Evolutionary conservation across 257 asterid genomes (phyloP).

Genomic region (Solanum paucissectum): DNA sequence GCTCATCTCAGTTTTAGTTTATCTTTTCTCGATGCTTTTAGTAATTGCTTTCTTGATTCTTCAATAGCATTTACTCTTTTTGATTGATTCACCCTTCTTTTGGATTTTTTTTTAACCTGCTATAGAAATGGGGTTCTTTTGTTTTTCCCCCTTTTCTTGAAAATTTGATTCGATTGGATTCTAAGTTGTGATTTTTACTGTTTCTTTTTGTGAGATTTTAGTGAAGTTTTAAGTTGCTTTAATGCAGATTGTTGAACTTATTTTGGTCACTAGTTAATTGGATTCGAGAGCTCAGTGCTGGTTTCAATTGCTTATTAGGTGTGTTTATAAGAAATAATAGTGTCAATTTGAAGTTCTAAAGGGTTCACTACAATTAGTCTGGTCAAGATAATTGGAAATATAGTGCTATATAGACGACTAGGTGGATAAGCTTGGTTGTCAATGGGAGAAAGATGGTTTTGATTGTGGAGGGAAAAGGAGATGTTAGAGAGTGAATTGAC

Average conservation of each 20-base stretch:
- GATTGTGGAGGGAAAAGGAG: conserved; percentile 19
- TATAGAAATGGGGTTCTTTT: neutral
- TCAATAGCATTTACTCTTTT: neutral
- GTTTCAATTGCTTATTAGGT: neutral
- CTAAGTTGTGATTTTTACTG: neutral
- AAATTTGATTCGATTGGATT: neutral
- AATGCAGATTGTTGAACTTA: neutral
- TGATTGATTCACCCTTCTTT: neutral
- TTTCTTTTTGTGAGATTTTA: neutral
- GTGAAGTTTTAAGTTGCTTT: neutral
- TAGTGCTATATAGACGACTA: neutral
- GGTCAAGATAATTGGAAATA: neutral
- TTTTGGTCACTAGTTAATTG: neutral
- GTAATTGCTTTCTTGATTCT: neutral
- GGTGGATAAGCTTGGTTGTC: neutral
- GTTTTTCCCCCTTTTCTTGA: neutral
- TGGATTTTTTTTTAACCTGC: neutral
- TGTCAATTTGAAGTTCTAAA: neutral
- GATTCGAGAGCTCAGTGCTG: neutral
- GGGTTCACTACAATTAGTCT: neutral
- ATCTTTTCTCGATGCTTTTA: neutral
- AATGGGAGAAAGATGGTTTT: conserved; percentile 8
- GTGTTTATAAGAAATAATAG: neutral
- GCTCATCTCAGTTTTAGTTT: neutral
- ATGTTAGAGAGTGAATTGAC: conserved; percentile 40